Evolutionary conservation across 495 filamentous ascomycete genomes (phyloP), one percentile per base, ranked within the genome.

Genomic region (Xylaria bambusicola): DNA sequence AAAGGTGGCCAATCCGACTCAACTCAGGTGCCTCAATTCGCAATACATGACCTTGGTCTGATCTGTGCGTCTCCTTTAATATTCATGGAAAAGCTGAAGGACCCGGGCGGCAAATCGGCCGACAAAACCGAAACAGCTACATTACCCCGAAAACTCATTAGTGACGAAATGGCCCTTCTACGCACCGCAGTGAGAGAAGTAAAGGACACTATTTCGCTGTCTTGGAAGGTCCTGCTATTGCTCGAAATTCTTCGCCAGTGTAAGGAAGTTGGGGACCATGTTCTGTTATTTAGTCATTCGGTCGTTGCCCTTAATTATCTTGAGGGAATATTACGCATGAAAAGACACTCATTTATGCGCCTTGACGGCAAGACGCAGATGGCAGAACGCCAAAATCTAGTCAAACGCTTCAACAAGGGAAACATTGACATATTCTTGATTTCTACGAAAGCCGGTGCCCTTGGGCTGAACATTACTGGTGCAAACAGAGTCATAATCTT

Each of bases 401-500:
- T 83, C 2, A 91, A 89, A 60, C 62, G 68, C 0, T 96, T 96
- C 79, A 93, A 92, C 62, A 68, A 75, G 6, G 66, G 68, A 13
- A 60, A 56, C 0, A 42, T 65, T 2, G 73, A 78, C 35, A 73
- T 96, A 1, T 91, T 89, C 62, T 77, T 97, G 2, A 90, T 97
- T 26, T 96, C 92, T 0, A 96, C 92, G 1, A 82, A 69, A 54
- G 90, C 93, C 18, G 92, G 92, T 15, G 92, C 91, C 0, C 67
- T 90, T 0, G 92, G 92, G 0, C 72, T 97, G 56, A 98, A 98
- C 63, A 85, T 98, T 29, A 78, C 75, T 36, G 88, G 89, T 4
- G 93, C 93, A 0, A 98, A 96, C 70, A 84, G 93, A 6, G 89
- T 96, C 9, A 79, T 97, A 21, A 88, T 98, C 18, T 87, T 96